Base-by-base conservation (phyloP, 108 stramenopile species). In the Nitzschia sp. region DNA sequence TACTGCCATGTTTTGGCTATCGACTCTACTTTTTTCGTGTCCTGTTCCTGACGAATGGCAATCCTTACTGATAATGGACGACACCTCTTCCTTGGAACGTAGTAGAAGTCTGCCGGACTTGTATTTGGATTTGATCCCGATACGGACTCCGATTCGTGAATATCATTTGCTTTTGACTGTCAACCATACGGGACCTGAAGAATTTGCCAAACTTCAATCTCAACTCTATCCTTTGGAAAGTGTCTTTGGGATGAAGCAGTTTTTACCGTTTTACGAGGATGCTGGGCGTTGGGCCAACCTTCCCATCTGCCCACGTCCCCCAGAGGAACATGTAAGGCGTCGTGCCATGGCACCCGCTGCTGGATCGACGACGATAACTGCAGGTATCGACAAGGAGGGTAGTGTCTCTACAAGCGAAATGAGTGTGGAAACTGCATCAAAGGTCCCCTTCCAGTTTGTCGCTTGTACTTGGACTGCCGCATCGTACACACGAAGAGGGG, bases 201-300 rank as follows among this genome's bases (percentile, higher is more conserved):
- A 65, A 22, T 38, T 28, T 29, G 15, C 17, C 28, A 58, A 46
- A 29, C 19, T 60, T 22, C 28, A 60, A 21, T 4, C 13, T 16
- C 58, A 19, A 9, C 2, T 66, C 5, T n/a, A 15, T 22, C 48
- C 22, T 22, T 16, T 16, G 25, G 35, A 17, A 17, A 16, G 16
- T n/a, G 34, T 41, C 0, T 83, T 88, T 48, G 89, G 86, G 44
- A 33, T 70, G 16, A 17, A 71, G 1, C 69, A 88, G 66, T 64
- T 81, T 48, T 45, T 92, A 23, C 91, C 91, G 8, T 32, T 26
- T 0, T 63, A 80, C 27, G 85, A 87, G 55, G 86, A 82, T 25
- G 87, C 86, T 73, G 91, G 91, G 30, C 79, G 90, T 35, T 92
- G 81, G 85, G 78, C 77, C 52, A 92, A 92, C 69, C 58, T 92